phyloP scores from a whole-genome alignment of 108 stramenopile species.

The Bacterosira constricta region DNA sequence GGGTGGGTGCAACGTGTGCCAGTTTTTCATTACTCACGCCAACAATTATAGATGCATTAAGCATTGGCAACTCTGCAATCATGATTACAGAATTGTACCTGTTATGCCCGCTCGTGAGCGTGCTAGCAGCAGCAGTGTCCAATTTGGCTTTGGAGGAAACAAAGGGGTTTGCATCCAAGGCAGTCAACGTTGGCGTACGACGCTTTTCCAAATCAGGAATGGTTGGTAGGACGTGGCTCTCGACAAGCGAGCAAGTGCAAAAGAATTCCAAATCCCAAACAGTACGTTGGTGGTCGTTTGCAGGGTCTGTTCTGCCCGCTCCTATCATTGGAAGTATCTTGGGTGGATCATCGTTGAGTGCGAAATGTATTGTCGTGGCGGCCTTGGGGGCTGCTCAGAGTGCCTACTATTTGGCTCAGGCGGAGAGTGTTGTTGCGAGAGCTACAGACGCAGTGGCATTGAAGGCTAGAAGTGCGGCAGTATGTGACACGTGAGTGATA shows the following conservation, averaged over 20 bases:
- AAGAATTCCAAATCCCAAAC: slow-evolving; percentile 46
- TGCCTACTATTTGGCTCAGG: slow-evolving; percentile 78
- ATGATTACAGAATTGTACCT: slow-evolving; percentile 73
- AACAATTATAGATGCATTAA: slow-evolving; percentile 58
- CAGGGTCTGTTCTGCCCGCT: slow-evolving; percentile 67
- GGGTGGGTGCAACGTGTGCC: slow-evolving; percentile 82
- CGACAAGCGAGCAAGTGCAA: slow-evolving; percentile 68
- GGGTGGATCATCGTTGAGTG: slow-evolving; percentile 67
- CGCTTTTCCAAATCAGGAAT: slow-evolving; percentile 73
- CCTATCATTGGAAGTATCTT: slow-evolving; percentile 78
- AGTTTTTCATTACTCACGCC: slow-evolving; percentile 78
- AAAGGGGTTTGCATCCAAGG: slow-evolving; percentile 50
- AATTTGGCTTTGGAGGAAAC: slow-evolving; percentile 78
- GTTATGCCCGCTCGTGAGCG: slow-evolving; percentile 73
- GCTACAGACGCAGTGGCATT: slow-evolving; percentile 88
- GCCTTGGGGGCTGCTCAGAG: slow-evolving; percentile 85
- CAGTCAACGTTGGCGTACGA: slow-evolving; percentile 86
- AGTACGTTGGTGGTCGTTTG: slow-evolving; percentile 73
- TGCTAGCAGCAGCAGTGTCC: slow-evolving; percentile 73
- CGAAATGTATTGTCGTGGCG: slow-evolving; percentile 80
- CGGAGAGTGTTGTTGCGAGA: slow-evolving; percentile 71
- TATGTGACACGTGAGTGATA: slow-evolving; percentile 70
- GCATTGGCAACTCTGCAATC: slow-evolving; percentile 39
- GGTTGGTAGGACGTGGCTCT: slow-evolving; percentile 87
- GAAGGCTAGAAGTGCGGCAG: slow-evolving; percentile 83